These are phyloP conservation scores for Pseudogymnoascus sp. DNA, from an alignment of 2,329 filamentous ascomycete genomes.

Conservation along the genomic window DNA sequence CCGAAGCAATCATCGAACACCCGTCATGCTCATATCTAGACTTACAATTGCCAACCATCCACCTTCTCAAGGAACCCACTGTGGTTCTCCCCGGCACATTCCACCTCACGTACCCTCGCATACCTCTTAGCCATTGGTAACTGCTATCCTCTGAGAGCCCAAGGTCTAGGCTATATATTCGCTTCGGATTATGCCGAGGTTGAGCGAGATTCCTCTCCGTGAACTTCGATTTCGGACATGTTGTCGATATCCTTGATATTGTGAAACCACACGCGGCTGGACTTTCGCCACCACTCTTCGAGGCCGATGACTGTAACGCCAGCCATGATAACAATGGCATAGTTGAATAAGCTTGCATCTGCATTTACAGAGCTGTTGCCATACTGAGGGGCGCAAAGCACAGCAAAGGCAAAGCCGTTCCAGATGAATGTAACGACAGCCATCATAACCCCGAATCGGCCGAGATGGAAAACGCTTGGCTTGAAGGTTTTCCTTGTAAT, in stretches of 20 bases:
- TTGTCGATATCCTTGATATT: slow-evolving; percentile 18
- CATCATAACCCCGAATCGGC: slow-evolving; percentile 8
- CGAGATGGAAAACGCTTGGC: slow-evolving; percentile 10
- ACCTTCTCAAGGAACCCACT: not conserved
- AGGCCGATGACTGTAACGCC: slow-evolving; percentile 10
- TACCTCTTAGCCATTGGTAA: not conserved
- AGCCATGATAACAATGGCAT: slow-evolving; percentile 11
- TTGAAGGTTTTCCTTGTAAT: slow-evolving; percentile 11
- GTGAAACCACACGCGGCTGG: slow-evolving; percentile 8
- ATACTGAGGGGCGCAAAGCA: slow-evolving; percentile 11
- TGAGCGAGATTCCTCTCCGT: not conserved
- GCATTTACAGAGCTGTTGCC: slow-evolving; percentile 8
- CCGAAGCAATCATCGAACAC: slow-evolving; percentile 11
- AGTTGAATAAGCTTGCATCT: slow-evolving; percentile 10
- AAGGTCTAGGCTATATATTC: not conserved
- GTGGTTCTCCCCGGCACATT: not conserved
- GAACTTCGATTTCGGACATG: not conserved
- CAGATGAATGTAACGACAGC: slow-evolving; percentile 10
- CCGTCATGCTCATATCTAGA: slow-evolving; percentile 8
- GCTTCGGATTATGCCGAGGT: not conserved
- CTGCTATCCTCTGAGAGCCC: not conserved
- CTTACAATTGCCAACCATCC: not conserved
- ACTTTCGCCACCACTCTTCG: slow-evolving; percentile 12
- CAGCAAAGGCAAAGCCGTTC: slow-evolving; percentile 11
- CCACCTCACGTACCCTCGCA: not conserved